Conservation (phyloP, 495 filamentous ascomycete species). For the Neurospora sublineolata region DNA sequence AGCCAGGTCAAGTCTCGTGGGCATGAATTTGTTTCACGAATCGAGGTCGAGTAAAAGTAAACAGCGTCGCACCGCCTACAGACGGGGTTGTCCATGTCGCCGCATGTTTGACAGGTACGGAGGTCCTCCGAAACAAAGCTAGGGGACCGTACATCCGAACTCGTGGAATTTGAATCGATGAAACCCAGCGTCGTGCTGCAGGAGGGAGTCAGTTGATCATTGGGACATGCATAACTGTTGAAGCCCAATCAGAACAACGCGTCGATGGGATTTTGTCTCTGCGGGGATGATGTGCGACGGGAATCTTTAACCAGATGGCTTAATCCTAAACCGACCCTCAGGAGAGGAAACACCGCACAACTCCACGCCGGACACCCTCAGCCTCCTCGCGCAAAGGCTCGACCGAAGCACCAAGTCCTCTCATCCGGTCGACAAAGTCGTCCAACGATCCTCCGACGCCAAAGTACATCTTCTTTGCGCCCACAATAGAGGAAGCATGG, state of each 20-base stretch:
- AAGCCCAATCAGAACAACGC: not conserved
- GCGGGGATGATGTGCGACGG: not conserved
- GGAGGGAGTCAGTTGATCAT: not conserved
- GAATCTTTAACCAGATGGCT: not conserved
- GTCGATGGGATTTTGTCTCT: not conserved
- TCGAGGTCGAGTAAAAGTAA: not conserved
- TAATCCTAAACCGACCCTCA: conserved; percentile 4
- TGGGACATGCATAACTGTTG: not conserved
- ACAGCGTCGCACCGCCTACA: not conserved
- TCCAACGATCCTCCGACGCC: conserved; percentile 89
- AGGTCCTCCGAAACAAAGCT: not conserved
- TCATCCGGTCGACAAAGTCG: conserved; percentile 62
- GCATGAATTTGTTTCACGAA: not conserved
- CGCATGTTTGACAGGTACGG: not conserved
- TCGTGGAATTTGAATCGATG: not conserved
- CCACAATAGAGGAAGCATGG: conserved; percentile 58
- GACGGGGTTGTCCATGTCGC: not conserved
- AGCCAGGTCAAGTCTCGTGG: not conserved
- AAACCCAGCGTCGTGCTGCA: not conserved
- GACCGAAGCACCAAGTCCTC: conserved; percentile 41
- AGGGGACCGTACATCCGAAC: not conserved
- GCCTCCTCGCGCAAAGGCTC: conserved; percentile 52
- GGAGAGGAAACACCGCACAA: conserved; percentile 33
- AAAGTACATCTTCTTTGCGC: conserved; percentile 90
- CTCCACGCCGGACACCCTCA: conserved; percentile 45